Evolutionary conservation across 1,284 basidiomycete genomes (phyloP).

Genomic region (Vanrija sp.): DNA sequence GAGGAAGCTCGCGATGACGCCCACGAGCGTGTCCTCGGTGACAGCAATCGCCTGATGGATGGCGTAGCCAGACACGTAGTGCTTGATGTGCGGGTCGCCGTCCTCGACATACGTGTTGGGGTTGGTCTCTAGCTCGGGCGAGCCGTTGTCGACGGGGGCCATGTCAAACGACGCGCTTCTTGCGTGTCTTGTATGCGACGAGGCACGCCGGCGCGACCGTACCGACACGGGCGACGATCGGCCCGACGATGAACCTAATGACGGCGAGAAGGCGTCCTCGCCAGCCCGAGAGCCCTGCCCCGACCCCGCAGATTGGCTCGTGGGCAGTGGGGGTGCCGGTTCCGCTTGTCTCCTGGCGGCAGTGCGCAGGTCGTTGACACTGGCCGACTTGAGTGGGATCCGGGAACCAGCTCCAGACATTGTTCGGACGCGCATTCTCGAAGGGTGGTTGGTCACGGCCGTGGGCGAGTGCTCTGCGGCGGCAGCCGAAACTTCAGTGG

Average conservation of each 20-base stretch:
- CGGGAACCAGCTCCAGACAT: neutral
- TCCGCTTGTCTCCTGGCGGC: conserved; percentile 37
- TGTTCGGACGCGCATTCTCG: neutral
- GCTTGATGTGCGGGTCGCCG: conserved; percentile 5
- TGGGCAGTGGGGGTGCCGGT: conserved; percentile 37
- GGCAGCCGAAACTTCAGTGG: neutral
- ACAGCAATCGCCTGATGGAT: conserved; percentile 52
- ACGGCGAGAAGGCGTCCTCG: conserved; percentile 1
- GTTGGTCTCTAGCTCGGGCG: conserved; percentile 4
- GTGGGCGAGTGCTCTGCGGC: neutral
- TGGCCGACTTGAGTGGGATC: conserved; percentile 49
- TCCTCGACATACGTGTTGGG: neutral
- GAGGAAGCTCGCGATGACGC: conserved; percentile 93
- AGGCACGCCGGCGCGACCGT: conserved; percentile 6
- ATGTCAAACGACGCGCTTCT: conserved; percentile 10
- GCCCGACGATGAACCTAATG: conserved; percentile 25
- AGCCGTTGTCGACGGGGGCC: neutral
- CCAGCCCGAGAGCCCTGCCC: neutral
- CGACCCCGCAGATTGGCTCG: conserved; percentile 14
- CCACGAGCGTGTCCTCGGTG: conserved; percentile 84
- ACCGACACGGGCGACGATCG: conserved; percentile 24
- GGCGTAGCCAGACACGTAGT: conserved; percentile 24
- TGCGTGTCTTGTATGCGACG: neutral
- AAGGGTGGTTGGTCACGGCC: neutral
- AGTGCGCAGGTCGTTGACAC: conserved; percentile 56